Evolutionary conservation across 257 asterid genomes (phyloP).

Genomic region (Sherardia arvensis): DNA sequence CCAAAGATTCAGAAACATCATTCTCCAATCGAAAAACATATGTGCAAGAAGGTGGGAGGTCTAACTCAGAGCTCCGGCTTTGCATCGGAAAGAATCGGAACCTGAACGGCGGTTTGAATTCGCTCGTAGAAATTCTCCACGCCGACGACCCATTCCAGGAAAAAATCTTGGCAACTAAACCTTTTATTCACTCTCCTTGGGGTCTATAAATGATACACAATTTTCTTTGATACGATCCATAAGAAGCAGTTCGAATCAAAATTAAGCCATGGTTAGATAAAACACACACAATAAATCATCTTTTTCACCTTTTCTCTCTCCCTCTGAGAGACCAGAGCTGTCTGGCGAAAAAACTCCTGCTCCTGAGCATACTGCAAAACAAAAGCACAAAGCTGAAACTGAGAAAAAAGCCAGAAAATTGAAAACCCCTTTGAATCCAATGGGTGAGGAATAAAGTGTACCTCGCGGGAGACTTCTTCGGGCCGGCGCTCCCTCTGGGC

Average conservation of each 20-base stretch:
- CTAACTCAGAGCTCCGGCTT: no score
- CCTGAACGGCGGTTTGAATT: no score
- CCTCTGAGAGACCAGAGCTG: constrained; percentile 80
- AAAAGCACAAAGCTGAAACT: neutral
- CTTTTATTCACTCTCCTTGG: no score
- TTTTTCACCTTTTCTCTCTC: constrained; percentile 81
- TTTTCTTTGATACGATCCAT: neutral
- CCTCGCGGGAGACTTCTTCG: constrained; percentile 91
- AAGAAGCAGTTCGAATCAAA: no score
- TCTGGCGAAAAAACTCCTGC: constrained; percentile 89
- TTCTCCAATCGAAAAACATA: no score
- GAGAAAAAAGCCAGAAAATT: neutral
- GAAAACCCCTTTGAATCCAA: neutral
- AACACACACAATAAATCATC: neutral
- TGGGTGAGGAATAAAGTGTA: neutral
- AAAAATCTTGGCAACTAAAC: no score
- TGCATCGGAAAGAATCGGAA: no score
- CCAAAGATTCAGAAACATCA: neutral
- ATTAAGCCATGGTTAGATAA: no score
- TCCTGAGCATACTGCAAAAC: constrained; percentile 87
- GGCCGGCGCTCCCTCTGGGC: constrained; percentile 67
- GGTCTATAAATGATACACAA: neutral
- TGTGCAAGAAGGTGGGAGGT: neutral
- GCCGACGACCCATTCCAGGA: no score
- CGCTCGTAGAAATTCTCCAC: no score